Evolutionary conservation across 2,329 filamentous ascomycete species (phyloP).

Genomic region (Cordyceps farinosa): DNA sequence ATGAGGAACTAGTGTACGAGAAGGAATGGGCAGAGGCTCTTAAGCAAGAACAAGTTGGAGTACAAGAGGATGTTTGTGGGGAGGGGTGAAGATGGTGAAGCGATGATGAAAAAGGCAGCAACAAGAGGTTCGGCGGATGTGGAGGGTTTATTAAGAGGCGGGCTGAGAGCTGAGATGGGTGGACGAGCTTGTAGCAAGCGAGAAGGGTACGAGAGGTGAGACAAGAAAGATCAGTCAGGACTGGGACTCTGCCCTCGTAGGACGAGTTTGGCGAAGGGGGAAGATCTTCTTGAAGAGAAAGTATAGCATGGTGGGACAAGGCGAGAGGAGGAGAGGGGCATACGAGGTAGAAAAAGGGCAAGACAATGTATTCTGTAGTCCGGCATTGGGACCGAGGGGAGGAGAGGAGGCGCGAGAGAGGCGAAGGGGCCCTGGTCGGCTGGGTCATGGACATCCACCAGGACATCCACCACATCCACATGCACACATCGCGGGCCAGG

Average conservation of each 20-base stretch:
- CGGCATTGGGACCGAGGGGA: constrained; percentile 19
- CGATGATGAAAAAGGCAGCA: constrained; percentile 1
- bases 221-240: constrained; percentile 16
- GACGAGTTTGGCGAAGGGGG: constrained; percentile 34
- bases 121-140: constrained; percentile 13
- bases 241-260: constrained; percentile 30
- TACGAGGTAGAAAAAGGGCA: constrained; percentile 20
- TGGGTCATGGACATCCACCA: constrained; percentile 14
- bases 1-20: constrained; percentile 4
- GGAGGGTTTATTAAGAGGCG: constrained; percentile 14
- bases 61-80: constrained; percentile 1
- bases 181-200: constrained; percentile 3
- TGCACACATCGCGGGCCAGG: constrained; percentile 16
- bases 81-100: neutral
- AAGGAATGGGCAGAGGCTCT: constrained; percentile 3
- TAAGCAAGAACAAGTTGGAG: constrained; percentile 9
- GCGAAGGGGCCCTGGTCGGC: constrained; percentile 17
- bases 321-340: constrained; percentile 17
- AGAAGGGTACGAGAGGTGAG: constrained; percentile 16
- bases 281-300: constrained; percentile 25
- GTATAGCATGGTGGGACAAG: constrained; percentile 18
- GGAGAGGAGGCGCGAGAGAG: constrained; percentile 16
- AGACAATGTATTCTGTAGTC: constrained; percentile 21
- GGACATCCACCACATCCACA: constrained; percentile 11
- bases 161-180: constrained; percentile 12